Conservation (phyloP, 1,139 yeast genomes). For the Candida glucosophila region DNA sequence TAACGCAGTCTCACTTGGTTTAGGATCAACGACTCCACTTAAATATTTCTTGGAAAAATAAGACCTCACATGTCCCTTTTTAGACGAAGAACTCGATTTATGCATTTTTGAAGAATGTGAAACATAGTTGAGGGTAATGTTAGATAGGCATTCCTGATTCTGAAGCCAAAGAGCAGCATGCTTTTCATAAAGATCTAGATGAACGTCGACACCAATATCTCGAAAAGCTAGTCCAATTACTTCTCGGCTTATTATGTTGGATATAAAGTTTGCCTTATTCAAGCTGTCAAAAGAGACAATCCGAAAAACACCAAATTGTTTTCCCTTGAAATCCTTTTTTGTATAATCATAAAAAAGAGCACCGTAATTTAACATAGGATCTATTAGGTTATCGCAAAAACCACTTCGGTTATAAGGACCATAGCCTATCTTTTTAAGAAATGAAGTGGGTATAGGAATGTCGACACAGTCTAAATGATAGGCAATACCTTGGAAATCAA, state of each 20-base stretch:
- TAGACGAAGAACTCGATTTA: slow-evolving; percentile 20
- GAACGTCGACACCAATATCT: slow-evolving; percentile 34
- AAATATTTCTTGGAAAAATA: slow-evolving; percentile 40
- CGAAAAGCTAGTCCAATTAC: slow-evolving; percentile 51
- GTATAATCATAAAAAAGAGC: slow-evolving; percentile 52
- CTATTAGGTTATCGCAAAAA: slow-evolving; percentile 30
- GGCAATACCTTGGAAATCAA: slow-evolving; percentile 5
- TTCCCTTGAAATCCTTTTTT: slow-evolving; percentile 44
- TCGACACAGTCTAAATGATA: slow-evolving; percentile 20
- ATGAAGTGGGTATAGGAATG: slow-evolving; percentile 25
- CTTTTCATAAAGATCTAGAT: slow-evolving; percentile 34
- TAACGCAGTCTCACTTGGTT: slow-evolving; percentile 37
- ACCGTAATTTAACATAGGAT: slow-evolving; percentile 50
- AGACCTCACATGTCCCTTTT: slow-evolving; percentile 31
- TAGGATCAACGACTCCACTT: slow-evolving; percentile 31
- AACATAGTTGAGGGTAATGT: slow-evolving; percentile 33
- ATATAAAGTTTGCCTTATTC: slow-evolving; percentile 51
- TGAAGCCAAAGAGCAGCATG: slow-evolving; percentile 59
- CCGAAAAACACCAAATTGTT: slow-evolving; percentile 62
- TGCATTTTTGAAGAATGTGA: slow-evolving; percentile 24
- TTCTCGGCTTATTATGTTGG: slow-evolving; percentile 52
- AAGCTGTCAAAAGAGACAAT: slow-evolving; percentile 61
- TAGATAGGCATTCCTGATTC: slow-evolving; percentile 41
- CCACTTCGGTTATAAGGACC: slow-evolving; percentile 30
- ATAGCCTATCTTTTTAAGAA: slow-evolving; percentile 30